Conservation (phyloP, 2,329 filamentous ascomycete species). For the Thielaviopsis ethacetica region DNA sequence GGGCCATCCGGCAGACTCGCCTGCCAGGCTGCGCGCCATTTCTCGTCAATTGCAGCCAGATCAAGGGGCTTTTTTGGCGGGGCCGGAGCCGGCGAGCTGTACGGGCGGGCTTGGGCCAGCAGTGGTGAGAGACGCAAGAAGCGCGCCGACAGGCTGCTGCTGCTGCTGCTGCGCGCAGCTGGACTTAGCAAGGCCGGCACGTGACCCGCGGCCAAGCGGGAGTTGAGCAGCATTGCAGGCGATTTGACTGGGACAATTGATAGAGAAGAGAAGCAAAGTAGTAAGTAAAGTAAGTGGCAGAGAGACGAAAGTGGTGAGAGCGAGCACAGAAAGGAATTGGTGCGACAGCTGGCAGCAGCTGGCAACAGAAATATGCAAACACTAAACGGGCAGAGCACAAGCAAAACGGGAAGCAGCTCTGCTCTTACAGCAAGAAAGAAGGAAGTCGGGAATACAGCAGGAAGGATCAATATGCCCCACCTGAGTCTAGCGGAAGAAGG, state of each 20-base stretch:
- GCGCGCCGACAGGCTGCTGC: too few relatives aligned
- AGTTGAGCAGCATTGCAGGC: not conserved
- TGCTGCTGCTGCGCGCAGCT: not conserved
- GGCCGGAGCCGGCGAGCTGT: slow-evolving; percentile 9
- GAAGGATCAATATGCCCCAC: not conserved
- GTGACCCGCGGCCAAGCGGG: not conserved
- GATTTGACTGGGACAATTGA: not conserved
- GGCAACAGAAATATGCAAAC: not conserved
- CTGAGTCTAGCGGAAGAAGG: not conserved
- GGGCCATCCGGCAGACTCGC: slow-evolving; percentile 13
- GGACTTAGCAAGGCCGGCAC: not conserved
- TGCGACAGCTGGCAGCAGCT: not conserved
- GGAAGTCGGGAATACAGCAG: not conserved
- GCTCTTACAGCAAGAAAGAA: not conserved
- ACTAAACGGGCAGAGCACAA: not conserved
- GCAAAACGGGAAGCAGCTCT: too few relatives aligned
- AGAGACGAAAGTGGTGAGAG: not conserved
- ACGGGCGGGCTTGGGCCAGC: not conserved
- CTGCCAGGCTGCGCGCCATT: slow-evolving; percentile 35
- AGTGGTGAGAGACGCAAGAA: not conserved
- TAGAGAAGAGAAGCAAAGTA: not conserved
- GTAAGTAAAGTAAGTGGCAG: not conserved
- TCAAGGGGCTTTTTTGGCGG: slow-evolving; percentile 11
- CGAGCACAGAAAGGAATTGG: not conserved
- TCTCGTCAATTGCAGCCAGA: slow-evolving; percentile 21